Base-by-base conservation (phyloP, 1,139 yeast genomes). In the Entelexis paramagnoliae region DNA sequence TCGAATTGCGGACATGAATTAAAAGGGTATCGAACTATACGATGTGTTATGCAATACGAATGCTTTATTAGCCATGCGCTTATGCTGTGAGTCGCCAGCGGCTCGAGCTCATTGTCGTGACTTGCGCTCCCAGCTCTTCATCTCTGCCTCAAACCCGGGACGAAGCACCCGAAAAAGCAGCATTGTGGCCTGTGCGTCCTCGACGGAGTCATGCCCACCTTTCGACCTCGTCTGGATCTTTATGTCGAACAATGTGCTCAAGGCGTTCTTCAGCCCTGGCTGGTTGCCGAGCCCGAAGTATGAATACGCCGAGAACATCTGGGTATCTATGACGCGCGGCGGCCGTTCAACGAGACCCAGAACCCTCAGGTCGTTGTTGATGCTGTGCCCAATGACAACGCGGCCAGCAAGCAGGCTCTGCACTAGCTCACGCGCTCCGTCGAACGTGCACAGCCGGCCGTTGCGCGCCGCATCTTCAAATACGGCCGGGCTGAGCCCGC, bases 101-200 rank as follows among this genome's bases (percentile, higher is more conserved):
- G n/a, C n/a, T n/a, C n/a, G n/a, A n/a, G n/a, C n/a, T n/a, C 10
- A 2, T 28, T 1, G 30, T 10, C 11, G 30, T 13, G 11, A 28
- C 10, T 11, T 10, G 30, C 4, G n/a, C n/a, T n/a, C 13, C 30
- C 30, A 28, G 3, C 4, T 11, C 4, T 11, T 10, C 30, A 28
- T 22, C 14, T 24, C 20, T 2, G 2, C 11, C 14, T 41, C 16
- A 8, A 29, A 41, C 19, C 34, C 34, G 9, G 24, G 34, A 3
- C 34, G 34, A 5, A 41, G 26, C 17, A 29, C 34, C n/a, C 46
- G 17, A n/a, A 14, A 44, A 5, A 44, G 40, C 26, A 44, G 47
- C 47, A 44, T 44, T 4, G 47, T 14, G 2, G 47, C 47, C 40
- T 44, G 47, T 17, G 47, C 47, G 28, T 44, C 47, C 47, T 44